Conservation (phyloP, 1,284 basidiomycete genomes). For the Microbotryomycetes sp. region DNA sequence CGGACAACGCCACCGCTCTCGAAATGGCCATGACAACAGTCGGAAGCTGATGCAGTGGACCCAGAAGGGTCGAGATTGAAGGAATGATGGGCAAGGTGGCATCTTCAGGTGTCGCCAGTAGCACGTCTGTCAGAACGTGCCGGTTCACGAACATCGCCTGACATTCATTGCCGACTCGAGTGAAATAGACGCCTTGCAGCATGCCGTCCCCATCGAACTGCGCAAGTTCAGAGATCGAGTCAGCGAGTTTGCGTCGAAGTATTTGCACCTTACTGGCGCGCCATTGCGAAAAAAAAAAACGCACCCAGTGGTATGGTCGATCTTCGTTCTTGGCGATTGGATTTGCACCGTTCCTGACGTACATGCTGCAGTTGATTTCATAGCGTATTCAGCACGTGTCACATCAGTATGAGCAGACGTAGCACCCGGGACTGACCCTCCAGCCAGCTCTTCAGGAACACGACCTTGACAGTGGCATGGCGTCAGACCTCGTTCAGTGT, state of each 20-base stretch:
- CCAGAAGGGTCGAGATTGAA: slow-evolving; percentile 48
- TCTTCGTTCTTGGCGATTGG: slow-evolving; percentile 33
- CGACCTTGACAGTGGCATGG: slow-evolving; percentile 37
- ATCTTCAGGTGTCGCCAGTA: slow-evolving; percentile 34
- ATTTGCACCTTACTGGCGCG: too few species aligned
- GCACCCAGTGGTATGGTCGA: slow-evolving; percentile 35
- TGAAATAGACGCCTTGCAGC: slow-evolving; percentile 49
- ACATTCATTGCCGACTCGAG: slow-evolving; percentile 18
- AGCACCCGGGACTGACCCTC: slow-evolving; percentile 31
- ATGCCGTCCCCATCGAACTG: slow-evolving; percentile 48
- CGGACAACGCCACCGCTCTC: slow-evolving; percentile 41
- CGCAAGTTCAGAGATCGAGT: not conserved
- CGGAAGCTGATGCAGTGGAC: slow-evolving; percentile 44
- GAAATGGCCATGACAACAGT: slow-evolving; percentile 44
- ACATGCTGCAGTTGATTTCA: slow-evolving; percentile 28
- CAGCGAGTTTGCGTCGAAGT: too few species aligned
- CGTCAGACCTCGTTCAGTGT: slow-evolving; percentile 38
- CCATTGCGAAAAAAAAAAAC: slow-evolving; percentile 42
- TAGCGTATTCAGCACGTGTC: not conserved
- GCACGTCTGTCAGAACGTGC: slow-evolving; percentile 44
- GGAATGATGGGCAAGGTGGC: slow-evolving; percentile 44
- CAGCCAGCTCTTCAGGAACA: slow-evolving; percentile 40
- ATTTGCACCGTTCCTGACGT: slow-evolving; percentile 50
- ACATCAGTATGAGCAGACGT: not conserved
- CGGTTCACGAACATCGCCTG: slow-evolving; percentile 42